A percentile compares a stretch with the other conserved stretches of the same genome.
These are phyloP conservation scores for Blastobotrys serpentis DNA, from an alignment of 1,139 yeast species.

Conservation along the genomic window DNA sequence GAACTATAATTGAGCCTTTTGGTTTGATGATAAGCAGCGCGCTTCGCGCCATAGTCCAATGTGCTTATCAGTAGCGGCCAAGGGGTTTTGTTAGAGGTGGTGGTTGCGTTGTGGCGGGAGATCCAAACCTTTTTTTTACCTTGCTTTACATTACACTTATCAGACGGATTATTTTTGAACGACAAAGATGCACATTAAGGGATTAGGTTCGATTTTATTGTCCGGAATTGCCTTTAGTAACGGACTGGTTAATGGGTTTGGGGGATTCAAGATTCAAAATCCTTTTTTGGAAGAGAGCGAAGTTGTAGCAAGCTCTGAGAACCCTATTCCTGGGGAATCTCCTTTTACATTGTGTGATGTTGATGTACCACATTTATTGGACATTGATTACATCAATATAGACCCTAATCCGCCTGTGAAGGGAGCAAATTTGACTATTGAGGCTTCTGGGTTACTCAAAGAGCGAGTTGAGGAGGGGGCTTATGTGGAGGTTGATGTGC, in stretches of 20 bases:
- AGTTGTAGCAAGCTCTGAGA: not conserved
- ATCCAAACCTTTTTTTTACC: no score
- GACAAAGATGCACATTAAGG: not conserved
- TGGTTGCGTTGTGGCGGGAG: no score
- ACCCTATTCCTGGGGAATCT: constrained; percentile 76
- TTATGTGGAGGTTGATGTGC: constrained; percentile 88
- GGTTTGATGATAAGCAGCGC: no score
- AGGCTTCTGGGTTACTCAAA: constrained; percentile 65
- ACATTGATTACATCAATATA: constrained; percentile 57
- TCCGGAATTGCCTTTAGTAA: constrained; percentile 6
- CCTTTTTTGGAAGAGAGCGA: constrained; percentile 22
- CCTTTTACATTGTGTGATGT: constrained; percentile 79
- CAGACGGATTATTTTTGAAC: not conserved
- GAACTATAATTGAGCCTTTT: no score
- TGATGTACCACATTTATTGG: constrained; percentile 58
- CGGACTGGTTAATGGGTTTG: constrained; percentile 7
- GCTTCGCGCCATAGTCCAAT: no score
- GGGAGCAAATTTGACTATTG: constrained; percentile 74
- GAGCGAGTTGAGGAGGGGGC: constrained; percentile 73
- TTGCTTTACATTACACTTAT: no score
- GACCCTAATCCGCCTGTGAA: constrained; percentile 86
- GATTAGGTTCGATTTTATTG: not conserved
- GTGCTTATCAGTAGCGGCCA: no score
- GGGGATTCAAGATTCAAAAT: constrained; percentile 12
- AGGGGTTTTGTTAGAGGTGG: no score